Evolutionary conservation across 371 early-diverging fungal genomes (phyloP).

Genomic region (Mucor racemosus): DNA sequence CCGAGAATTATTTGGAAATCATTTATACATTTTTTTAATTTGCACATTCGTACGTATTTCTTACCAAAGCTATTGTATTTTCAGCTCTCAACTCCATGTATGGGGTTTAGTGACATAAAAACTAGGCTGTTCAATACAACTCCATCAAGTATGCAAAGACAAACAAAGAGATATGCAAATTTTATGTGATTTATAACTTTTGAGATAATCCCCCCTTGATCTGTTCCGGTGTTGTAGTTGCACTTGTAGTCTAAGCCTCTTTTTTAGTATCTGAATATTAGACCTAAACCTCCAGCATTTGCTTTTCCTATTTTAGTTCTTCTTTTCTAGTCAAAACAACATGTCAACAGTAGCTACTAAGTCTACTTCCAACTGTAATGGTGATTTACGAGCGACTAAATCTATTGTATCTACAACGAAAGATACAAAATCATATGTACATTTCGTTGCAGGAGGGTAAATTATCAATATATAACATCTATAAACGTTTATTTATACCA

Average conservation of each 20-base stretch:
- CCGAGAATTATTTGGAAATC: too few relatives aligned
- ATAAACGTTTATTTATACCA: not conserved
- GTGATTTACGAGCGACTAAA: not conserved
- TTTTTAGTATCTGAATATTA: not conserved
- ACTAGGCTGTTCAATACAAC: too few relatives aligned
- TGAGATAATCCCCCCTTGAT: too few relatives aligned
- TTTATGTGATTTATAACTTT: too few relatives aligned
- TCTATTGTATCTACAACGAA: not conserved
- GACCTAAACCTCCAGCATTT: not conserved
- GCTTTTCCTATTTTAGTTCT: slow-evolving; percentile 4
- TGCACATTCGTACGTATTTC: too few relatives aligned
- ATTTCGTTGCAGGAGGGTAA: slow-evolving; percentile 67
- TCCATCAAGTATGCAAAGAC: too few relatives aligned
- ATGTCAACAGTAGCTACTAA: slow-evolving; percentile 4
- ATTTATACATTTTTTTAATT: too few relatives aligned
- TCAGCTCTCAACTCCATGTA: too few relatives aligned
- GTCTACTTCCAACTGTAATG: not conserved
- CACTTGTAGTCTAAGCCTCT: not conserved
- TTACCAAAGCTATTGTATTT: too few relatives aligned
- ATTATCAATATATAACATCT: not conserved
- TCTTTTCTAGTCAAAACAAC: not conserved
- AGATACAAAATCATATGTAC: slow-evolving; percentile 22
- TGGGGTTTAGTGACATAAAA: too few relatives aligned
- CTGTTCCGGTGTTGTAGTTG: too few relatives aligned
- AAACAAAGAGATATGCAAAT: too few relatives aligned